Evolutionary conservation across 2,329 filamentous ascomycete genomes (phyloP), one percentile per base, ranked within the genome.

Genomic region (Aspergillus sp.): DNA sequence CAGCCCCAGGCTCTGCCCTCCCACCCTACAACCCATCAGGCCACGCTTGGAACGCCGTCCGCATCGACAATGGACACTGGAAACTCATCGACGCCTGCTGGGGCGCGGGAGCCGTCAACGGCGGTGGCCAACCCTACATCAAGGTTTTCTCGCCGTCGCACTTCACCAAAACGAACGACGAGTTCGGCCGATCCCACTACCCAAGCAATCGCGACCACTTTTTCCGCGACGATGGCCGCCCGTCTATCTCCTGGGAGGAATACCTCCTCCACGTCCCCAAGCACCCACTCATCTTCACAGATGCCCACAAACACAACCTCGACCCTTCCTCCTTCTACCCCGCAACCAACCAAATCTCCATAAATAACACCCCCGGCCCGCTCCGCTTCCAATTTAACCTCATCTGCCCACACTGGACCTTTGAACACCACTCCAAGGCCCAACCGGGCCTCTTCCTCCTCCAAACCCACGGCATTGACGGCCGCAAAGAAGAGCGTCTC

Each of bases 1-100:
- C 90, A 6, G 72, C 76, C 35, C 77, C 82, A 0, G 86, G 86
- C 3, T 75, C 86, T 45, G 72, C 79, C 0, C 65, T 85, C 0
- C 90, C 90, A 2, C 77, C 81, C 0, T 78, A 77, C 17, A 73
- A 83, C 45, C 71, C 79, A 0, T 76, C 81, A 1, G 19, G 19
- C 37, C 91, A 97, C 67, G 91, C 93, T 0, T 96, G 93, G 93
- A 96, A 95, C 61, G 90, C 87, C 0, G 88, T 96, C 5, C 79
- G 82, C 45, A 89, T 97, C 49, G 91, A 97, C 59, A 80, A 83
- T 22, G 88, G 88, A 2, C 80, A 83, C 54, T 97, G 91, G 91
- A 95, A 96, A 68, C 78, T 97, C 1, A 72, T 97, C 43, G 93
- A 98, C 61, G 70, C 86, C 0, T 97, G 91, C 64, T 98, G 93